Evolutionary conservation across 345 rosid species (phyloP).

Genomic region (Populus simonii): DNA sequence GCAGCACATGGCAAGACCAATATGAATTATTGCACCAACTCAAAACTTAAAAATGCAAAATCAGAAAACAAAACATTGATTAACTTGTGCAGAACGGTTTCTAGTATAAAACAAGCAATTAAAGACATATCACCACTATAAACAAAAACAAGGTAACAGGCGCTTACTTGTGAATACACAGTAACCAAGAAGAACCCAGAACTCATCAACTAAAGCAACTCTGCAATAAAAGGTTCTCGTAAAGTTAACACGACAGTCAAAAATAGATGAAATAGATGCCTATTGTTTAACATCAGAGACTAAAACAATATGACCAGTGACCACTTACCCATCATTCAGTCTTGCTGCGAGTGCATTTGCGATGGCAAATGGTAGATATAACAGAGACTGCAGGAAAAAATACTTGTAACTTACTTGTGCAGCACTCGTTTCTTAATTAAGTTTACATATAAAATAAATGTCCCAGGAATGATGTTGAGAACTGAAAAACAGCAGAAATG

Average conservation of each 20-base stretch:
- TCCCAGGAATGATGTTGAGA: not conserved
- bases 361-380: constrained; percentile 90
- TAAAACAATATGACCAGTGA: not conserved
- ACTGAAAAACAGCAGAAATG: not conserved
- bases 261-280: not conserved
- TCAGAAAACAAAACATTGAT: not conserved
- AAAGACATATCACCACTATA: not conserved
- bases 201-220: constrained; percentile 81
- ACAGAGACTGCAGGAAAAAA: constrained; percentile 59
- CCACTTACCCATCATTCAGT: constrained; percentile 86
- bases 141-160: not conserved
- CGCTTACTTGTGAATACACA: constrained; percentile 72
- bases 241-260: constrained; percentile 7
- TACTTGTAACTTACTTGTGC: not conserved
- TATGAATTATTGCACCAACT: not conserved
- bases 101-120: not conserved
- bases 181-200: constrained; percentile 92
- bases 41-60: not conserved
- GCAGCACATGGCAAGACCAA: not conserved
- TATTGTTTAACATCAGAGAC: not conserved
- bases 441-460: not conserved
- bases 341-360: constrained; percentile 91
- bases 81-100: not conserved
- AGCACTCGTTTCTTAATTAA: constrained; percentile 2
- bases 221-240: constrained; percentile 41